These are phyloP conservation scores for Saksenaea vasiformis DNA, from an alignment of 371 early-diverging fungal species.

Conservation along the genomic window DNA sequence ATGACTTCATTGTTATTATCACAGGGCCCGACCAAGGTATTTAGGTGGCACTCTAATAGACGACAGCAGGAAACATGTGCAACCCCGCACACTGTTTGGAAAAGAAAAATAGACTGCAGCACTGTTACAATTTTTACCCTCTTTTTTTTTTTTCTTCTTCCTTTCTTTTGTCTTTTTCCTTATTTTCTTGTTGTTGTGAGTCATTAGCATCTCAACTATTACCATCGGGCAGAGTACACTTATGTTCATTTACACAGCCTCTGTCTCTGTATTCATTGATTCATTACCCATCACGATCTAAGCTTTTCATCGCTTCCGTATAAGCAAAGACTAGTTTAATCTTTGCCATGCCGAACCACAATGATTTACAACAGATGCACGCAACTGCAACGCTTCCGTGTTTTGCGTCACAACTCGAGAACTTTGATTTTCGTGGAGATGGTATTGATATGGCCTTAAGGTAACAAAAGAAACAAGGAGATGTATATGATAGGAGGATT, in stretches of 20 bases:
- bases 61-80: neutral
- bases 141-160: neutral
- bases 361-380: neutral
- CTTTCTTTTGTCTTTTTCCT: neutral
- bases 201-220: neutral
- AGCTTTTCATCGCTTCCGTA: neutral
- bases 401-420: slow-evolving; percentile 51
- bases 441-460: slow-evolving; percentile 75
- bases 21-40: neutral
- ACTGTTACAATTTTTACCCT: neutral
- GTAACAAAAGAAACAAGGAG: slow-evolving; percentile 30
- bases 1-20: neutral
- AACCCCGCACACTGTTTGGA: neutral
- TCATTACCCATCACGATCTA: neutral
- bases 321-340: neutral
- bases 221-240: neutral
- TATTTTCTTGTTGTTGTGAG: no score
- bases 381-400: neutral
- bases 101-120: neutral
- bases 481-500: neutral
- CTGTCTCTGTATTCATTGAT: neutral
- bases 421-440: slow-evolving; percentile 68
- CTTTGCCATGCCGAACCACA: neutral
- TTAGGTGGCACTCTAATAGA: neutral
- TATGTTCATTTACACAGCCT: neutral